Base-by-base conservation (phyloP, 305 asterid genomes). In the Fraxinus dipetala region DNA sequence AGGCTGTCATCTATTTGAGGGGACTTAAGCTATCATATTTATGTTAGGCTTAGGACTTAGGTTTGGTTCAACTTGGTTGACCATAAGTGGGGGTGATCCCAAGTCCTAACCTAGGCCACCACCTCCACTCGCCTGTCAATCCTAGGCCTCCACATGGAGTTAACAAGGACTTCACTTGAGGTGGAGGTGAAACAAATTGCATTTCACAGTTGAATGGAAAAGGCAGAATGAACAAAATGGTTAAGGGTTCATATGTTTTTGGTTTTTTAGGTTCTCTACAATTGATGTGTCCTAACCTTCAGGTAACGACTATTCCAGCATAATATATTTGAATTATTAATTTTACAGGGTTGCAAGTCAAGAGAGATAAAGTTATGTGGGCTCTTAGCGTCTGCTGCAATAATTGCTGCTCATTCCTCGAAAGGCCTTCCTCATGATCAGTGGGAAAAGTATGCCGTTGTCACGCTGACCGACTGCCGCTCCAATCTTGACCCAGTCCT, bases 401-500 rank as follows among this genome's bases (percentile, higher is more conserved):
- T 95, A 77, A 83, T 91, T 80, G 94, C 96, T 40, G 81, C 91
- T 35, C 89, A 85, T 79, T 83, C 96, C 40, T 83, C 84, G 3
- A 95, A 92, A 74, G 82, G 78, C 77, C 61, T 89, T 79, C 91
- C 92, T 1, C 88, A 83, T 48, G 86, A 84, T 80, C 93, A 91
- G 70, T 89, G 90, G 90, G 94, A 93, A 83, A 95, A 93, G 79
- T 95, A 93, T 54, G 94, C 93, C 0, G 89, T 92, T 10, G 92
- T 84, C 32, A 89, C 93, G 0, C 97, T 95, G 28, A 72, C 89
- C 48, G 93, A 95, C 85, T 93, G 97, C 83, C 97, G 99, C 31
- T 80, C 98, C 7, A 20, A 89, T 83, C 98, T 95, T 32, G 95
- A 95, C 78, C 98, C 98, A 1, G 90, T 75, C 43, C 95, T 94